A percentile compares a stretch with the other conserved stretches of the same genome.
Evolutionary conservation across 129 eudicot species (phyloP).

Genomic region (Ambrosia trifida): DNA sequence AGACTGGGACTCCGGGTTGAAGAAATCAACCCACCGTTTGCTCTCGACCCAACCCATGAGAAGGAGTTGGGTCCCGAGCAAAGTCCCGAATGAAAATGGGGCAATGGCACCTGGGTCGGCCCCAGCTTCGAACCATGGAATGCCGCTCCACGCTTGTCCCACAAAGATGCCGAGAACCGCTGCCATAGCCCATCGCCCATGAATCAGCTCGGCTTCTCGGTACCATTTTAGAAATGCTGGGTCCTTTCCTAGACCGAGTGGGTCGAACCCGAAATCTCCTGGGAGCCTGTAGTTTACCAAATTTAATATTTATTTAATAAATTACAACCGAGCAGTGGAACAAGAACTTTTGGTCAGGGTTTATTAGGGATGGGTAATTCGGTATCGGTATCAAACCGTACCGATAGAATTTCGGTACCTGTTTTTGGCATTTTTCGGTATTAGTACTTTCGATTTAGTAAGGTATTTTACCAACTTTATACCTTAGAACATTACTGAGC

Average conservation of each 20-base stretch:
- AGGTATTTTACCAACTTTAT: no score
- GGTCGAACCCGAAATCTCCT: slow-evolving; percentile 95
- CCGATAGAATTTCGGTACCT: no score
- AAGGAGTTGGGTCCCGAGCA: slow-evolving; percentile 86
- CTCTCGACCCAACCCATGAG: slow-evolving; percentile 99
- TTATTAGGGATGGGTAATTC: no score
- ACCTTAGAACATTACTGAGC: no score
- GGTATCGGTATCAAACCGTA: no score
- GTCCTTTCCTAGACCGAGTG: slow-evolving; percentile 91
- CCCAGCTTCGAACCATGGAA: slow-evolving; percentile 99
- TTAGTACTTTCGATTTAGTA: no score
- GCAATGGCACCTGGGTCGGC: slow-evolving; percentile 93
- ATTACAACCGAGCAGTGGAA: no score
- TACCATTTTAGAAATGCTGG: slow-evolving; percentile 96
- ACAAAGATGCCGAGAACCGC: slow-evolving; percentile 93
- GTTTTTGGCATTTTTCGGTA: no score
- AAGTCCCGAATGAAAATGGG: slow-evolving; percentile 83
- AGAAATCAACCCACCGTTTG: slow-evolving; percentile 96
- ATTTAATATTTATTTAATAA: no score
- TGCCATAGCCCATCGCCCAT: slow-evolving; percentile 96
- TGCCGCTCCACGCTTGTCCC: slow-evolving; percentile 92
- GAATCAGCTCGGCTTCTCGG: slow-evolving; percentile 96
- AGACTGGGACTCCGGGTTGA: slow-evolving; percentile 93
- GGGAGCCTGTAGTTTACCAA: slow-evolving; percentile 60
- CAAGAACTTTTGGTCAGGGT: no score